Evolutionary conservation across 2,329 filamentous ascomycete species (phyloP).

Genomic region (Akanthomyces uredinophilus): DNA sequence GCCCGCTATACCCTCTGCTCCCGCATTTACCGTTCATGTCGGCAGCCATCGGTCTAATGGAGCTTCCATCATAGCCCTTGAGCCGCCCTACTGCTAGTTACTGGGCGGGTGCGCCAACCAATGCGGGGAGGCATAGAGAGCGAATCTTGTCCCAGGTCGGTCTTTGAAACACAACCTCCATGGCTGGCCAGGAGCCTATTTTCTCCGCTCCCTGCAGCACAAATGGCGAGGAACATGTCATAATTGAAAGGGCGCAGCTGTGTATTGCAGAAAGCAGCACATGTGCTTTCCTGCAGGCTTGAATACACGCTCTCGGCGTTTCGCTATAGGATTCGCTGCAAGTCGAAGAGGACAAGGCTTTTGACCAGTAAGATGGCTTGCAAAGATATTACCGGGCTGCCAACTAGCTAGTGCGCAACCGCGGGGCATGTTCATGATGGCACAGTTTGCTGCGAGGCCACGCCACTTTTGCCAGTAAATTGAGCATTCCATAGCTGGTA

Average conservation of each 20-base stretch:
- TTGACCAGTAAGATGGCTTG: neutral
- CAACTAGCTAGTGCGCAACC: neutral
- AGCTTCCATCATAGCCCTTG: neutral
- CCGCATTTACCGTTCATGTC: neutral
- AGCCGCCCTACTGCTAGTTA: neutral
- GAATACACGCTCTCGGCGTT: neutral
- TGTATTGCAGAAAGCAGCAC: neutral
- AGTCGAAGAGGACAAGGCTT: neutral
- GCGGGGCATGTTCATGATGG: neutral
- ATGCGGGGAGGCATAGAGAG: neutral
- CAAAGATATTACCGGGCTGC: neutral
- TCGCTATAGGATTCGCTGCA: neutral
- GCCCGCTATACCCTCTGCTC: neutral
- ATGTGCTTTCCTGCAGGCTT: neutral
- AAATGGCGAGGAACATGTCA: neutral
- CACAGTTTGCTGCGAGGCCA: too few species aligned
- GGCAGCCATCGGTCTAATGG: slow-evolving; percentile 13
- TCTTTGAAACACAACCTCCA: neutral
- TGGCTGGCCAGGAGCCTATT: neutral
- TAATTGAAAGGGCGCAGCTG: neutral
- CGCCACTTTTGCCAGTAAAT: too few species aligned
- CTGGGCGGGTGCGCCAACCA: neutral
- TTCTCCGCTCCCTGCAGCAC: neutral
- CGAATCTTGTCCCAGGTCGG: neutral
- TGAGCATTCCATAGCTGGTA: neutral